Evolutionary conservation across 2,329 filamentous ascomycete genomes (phyloP), one percentile per base, ranked within the genome.

Genomic region (Fusarium torreyae): DNA sequence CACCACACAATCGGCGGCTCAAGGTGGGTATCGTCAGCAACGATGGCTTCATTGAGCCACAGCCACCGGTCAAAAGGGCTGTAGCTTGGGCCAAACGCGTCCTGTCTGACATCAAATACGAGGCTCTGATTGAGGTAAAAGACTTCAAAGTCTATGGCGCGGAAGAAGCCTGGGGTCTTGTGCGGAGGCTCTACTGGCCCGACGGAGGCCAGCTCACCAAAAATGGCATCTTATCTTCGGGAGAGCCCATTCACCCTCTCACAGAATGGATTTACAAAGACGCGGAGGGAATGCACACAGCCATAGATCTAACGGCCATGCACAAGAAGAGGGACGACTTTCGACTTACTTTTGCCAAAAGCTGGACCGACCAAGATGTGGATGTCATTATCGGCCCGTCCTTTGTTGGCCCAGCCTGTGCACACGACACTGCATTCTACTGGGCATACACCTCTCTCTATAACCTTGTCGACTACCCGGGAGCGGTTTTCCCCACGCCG

Each of bases 111-210:
- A 70, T 75, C 6, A 68, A 68, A 4, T 52, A 66, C 7, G 46
- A 68, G 2, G 53, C 49, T 0, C 10, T 62, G 1, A 39, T 83
- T 10, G 71, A 79, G 33, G 44, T 83, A 11, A 82, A 80, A 55
- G 28, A 66, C 0, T 83, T 82, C 60, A 72, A 56, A 3, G 77
- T 79, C 0, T 76, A 74, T n/a, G 72, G 75, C 4, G 70, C 73
- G 1, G 68, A 69, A 24, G 67, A 81, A 18, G 77, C 76, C 0
- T 77, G 72, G 63, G 34, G 40, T 1, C 76, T 69, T 69, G 80
- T 83, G 66, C 66, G 77, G 48, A 66, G 65, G 5, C 79, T 84
- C 14, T 86, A 86, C 76, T 86, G 81, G 73, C 84, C 84, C 0
- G 83, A 85, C 26, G 81, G 81, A 15, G 82, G 40, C 56, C 65